Percentiles rank a stretch among this genome's conserved stretches.
Conservation (phyloP, 2,329 filamentous ascomycete genomes). For the Colletotrichum karsti region DNA sequence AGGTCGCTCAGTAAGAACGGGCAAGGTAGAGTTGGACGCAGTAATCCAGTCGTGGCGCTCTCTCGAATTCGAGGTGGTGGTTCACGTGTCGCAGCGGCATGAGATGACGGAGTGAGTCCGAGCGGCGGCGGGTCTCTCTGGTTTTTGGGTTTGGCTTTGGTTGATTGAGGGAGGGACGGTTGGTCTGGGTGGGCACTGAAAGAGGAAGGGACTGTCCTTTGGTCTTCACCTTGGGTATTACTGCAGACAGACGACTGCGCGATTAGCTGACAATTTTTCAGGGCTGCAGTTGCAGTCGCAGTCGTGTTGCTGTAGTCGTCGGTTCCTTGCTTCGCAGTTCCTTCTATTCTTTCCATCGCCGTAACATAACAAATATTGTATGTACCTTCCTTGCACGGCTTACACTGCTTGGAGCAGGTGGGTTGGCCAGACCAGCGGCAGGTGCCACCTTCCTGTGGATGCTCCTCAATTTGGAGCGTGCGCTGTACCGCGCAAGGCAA, state of each 20-base stretch:
- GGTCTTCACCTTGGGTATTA: neutral
- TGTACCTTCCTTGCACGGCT: neutral
- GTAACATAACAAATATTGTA: neutral
- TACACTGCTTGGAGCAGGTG: neutral
- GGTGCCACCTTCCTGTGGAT: neutral
- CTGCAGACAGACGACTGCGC: neutral
- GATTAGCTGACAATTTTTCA: neutral
- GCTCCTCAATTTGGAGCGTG: neutral
- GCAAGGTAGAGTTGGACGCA: conserved; percentile 1
- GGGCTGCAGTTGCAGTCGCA: conserved; percentile 6
- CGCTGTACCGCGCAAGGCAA: neutral
- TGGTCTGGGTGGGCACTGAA: conserved; percentile 3
- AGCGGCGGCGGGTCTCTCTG: conserved; percentile 8
- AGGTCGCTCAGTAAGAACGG: neutral
- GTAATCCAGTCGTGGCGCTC: conserved; percentile 4
- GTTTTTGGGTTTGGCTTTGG: neutral
- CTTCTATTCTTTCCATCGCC: conserved; percentile 5
- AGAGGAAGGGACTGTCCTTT: conserved; percentile 2
- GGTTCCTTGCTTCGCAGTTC: conserved; percentile 7
- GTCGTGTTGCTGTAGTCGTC: conserved; percentile 5
- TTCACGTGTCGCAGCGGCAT: conserved; percentile 24
- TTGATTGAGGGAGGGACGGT: neutral
- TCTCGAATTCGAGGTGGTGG: conserved; percentile 1
- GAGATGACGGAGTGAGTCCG: conserved; percentile 23
- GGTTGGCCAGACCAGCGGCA: neutral